Evolutionary conservation across 129 eudicot species (phyloP).

Genomic region (Centaurea solstitialis): DNA sequence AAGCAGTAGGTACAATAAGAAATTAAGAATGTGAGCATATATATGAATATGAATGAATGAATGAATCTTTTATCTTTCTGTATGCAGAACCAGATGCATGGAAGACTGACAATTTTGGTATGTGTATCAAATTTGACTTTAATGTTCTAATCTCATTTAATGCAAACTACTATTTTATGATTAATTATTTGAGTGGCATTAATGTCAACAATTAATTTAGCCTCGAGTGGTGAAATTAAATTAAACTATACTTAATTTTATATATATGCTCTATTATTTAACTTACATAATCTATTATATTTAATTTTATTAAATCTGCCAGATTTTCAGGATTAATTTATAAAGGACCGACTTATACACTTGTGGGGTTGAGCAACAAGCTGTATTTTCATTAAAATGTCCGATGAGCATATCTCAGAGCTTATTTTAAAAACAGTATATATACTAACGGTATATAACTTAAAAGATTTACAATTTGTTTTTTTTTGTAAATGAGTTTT

Average conservation of each 20-base stretch:
- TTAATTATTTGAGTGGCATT: slow-evolving; percentile 22
- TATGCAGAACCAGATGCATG: slow-evolving; percentile 35
- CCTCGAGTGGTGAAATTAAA: slow-evolving; percentile 34
- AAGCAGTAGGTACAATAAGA: slow-evolving; percentile 39
- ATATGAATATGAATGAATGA: no score
- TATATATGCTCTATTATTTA: neutral
- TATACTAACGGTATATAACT: neutral
- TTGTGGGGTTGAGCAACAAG: slow-evolving; percentile 10
- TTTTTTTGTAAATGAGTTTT: neutral
- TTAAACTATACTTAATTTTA: neutral
- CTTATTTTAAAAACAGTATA: neutral
- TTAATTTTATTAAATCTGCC: slow-evolving; percentile 4
- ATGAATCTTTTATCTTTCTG: slow-evolving; percentile 2
- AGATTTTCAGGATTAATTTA: slow-evolving; percentile 24
- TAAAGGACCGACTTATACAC: slow-evolving; percentile 18
- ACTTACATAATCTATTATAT: neutral
- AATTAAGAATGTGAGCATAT: slow-evolving; percentile 36
- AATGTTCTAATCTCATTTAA: slow-evolving; percentile 39
- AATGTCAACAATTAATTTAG: slow-evolving; percentile 32
- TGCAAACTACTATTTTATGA: slow-evolving; percentile 16
- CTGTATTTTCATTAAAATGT: neutral
- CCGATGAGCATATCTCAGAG: neutral
- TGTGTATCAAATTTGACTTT: slow-evolving; percentile 41
- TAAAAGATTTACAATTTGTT: neutral
- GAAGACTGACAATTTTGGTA: slow-evolving; percentile 49